Conservation (phyloP, 2,329 filamentous ascomycete species). For the Atkinsonella texensis region DNA sequence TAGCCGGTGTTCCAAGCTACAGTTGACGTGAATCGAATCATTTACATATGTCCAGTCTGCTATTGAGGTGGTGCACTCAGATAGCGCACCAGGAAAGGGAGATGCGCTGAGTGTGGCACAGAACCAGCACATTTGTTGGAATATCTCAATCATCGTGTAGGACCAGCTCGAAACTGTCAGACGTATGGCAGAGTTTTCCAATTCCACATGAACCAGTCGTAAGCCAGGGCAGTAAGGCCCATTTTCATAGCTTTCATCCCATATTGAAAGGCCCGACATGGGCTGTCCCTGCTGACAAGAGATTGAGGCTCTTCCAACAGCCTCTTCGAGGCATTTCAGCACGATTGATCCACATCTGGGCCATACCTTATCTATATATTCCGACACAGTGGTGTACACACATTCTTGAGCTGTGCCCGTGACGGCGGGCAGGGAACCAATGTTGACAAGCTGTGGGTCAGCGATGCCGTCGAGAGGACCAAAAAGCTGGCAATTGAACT, state of each 20-base stretch:
- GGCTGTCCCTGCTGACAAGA: slow-evolving; percentile 14
- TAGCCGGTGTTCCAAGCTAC: slow-evolving; percentile 19
- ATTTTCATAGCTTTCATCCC: slow-evolving; percentile 20
- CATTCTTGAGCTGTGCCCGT: slow-evolving; percentile 24
- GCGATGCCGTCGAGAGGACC: slow-evolving; percentile 16
- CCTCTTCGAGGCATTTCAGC: slow-evolving; percentile 20
- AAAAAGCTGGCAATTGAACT: slow-evolving; percentile 23
- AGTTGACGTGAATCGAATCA: slow-evolving; percentile 23
- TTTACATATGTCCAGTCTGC: slow-evolving; percentile 20
- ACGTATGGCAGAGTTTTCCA: slow-evolving; percentile 20
- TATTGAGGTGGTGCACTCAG: slow-evolving; percentile 19
- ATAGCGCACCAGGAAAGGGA: slow-evolving; percentile 19
- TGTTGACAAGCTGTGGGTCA: slow-evolving; percentile 17
- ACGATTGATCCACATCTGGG: slow-evolving; percentile 19
- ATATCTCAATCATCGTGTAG: slow-evolving; percentile 22
- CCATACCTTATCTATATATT: slow-evolving; percentile 21
- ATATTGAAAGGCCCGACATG: slow-evolving; percentile 23
- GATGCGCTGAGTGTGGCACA: slow-evolving; percentile 23
- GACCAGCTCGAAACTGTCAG: slow-evolving; percentile 23
- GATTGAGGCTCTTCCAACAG: slow-evolving; percentile 16
- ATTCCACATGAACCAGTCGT: slow-evolving; percentile 22
- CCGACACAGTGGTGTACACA: slow-evolving; percentile 20
- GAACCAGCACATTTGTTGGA: slow-evolving; percentile 27
- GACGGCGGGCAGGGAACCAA: slow-evolving; percentile 20
- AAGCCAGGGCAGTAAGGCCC: slow-evolving; percentile 17